Base-by-base conservation (phyloP, 192 early-diverging fungal genomes). In the Entomortierella parvispora region DNA sequence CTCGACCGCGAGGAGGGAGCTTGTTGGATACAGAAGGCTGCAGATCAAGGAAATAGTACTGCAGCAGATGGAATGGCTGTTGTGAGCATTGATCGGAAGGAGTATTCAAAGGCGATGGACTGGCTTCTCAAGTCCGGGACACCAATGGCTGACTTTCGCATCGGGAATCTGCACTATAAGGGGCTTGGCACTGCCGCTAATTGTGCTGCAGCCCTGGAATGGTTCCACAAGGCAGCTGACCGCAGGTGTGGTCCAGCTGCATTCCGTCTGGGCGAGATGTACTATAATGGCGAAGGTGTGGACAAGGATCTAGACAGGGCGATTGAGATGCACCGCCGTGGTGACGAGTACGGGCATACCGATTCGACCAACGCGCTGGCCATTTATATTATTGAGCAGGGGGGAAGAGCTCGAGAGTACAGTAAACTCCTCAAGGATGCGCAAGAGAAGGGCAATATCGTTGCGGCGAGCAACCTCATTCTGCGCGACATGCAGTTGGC, bases 1-100 rank as follows among this genome's bases (percentile, higher is more conserved):
- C 44, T 11, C n/a, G 59, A 62, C 31, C n/a, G 23, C 46, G 50
- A 25, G 23, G 46, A 49, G 33, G 59, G 26, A 46, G 46, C 12
- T 11, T 11, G 26, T 7, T 62, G 59, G 59, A 33, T 47, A 14
- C 46, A 18, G 11, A 62, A 37, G 60, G 60, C 60, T 60, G 57
- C 42, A 4, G 42, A 59, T 45, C 56, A 58, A 28, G 56, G 56
- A 58, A 9, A 58, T 58, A 44, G 12, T 20, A n/a, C n/a, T 2
- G 56, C 42, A 3, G 42, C 18, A 40, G 10, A 33, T 22, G 42
- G 22, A 26, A 58, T 58, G 56, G 56, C 37, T 25, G 9, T 37
- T 12, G 20, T 44, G 12, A 43, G 56, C 40, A 15, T 22, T 4
- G 2, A 43, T 12, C 56, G 14, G 10, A 25, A 58, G 37, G 23